These are phyloP conservation scores for Croton laevigatus DNA, from an alignment of 441 rosid species.

Conservation along the genomic window DNA sequence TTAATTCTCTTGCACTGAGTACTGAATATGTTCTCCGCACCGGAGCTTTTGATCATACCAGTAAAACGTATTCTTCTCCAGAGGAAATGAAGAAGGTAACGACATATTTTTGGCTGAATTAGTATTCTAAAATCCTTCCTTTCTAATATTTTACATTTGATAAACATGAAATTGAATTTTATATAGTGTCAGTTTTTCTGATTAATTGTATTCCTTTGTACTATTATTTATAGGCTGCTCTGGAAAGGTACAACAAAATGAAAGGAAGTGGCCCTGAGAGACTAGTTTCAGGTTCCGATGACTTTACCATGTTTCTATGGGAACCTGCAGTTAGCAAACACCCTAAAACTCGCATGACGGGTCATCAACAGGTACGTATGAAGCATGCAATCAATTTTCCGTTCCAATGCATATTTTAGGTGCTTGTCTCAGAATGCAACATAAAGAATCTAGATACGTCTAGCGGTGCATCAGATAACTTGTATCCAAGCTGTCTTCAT, in stretches of 20 bases:
- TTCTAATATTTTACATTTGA: neutral
- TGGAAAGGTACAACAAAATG: conserved; percentile 78
- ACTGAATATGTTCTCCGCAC: conserved; percentile 95
- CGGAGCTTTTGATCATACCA: conserved; percentile 95
- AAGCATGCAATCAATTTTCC: conserved; percentile 1
- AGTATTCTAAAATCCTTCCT: neutral
- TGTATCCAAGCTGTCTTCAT: conserved; percentile 4
- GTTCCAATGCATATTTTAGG: conserved; percentile 3
- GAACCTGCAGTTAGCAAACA: conserved; percentile 91
- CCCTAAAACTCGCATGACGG: conserved; percentile 85
- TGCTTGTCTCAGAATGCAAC: conserved; percentile 9
- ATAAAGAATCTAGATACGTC: conserved; percentile 8
- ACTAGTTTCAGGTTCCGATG: conserved; percentile 96
- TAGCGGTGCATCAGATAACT: neutral
- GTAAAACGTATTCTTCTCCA: conserved; percentile 72
- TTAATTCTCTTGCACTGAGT: conserved; percentile 94
- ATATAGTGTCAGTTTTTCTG: neutral
- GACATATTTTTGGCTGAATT: conserved; percentile 3
- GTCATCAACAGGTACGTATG: conserved; percentile 91
- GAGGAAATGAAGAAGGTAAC: conserved; percentile 89
- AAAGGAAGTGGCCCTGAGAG: conserved; percentile 88
- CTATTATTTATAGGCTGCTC: conserved; percentile 49
- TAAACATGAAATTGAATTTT: neutral
- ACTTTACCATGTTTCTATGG: conserved; percentile 97
- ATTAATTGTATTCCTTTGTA: conserved; percentile 7